A percentile compares a stretch with the other conserved stretches of the same genome.
These are phyloP conservation scores for Aspergillus flavus DNA, from an alignment of 2,329 filamentous ascomycete species.

Conservation along the genomic window DNA sequence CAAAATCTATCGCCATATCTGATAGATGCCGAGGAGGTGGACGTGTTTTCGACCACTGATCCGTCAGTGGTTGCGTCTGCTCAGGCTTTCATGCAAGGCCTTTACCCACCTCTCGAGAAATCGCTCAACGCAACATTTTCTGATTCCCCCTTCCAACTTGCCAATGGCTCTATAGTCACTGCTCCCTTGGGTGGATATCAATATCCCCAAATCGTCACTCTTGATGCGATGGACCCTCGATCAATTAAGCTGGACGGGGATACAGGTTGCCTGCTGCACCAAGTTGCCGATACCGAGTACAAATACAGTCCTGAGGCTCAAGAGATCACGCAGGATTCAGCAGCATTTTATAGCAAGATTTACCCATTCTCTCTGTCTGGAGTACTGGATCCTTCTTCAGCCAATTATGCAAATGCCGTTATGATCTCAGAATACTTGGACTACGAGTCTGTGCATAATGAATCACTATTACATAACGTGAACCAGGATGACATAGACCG, in stretches of 20 bases:
- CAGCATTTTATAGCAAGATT: conserved; percentile 51
- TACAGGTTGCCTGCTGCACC: conserved; percentile 46
- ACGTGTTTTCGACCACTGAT: conserved; percentile 50
- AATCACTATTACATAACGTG: conserved; percentile 38
- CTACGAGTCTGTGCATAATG: conserved; percentile 58
- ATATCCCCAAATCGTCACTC: conserved; percentile 54
- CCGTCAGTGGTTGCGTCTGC: conserved; percentile 56
- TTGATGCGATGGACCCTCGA: conserved; percentile 50
- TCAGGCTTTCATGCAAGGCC: conserved; percentile 63
- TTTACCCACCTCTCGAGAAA: conserved; percentile 56
- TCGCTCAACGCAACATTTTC: conserved; percentile 35
- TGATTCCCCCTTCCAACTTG: conserved; percentile 43
- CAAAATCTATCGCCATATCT: conserved; percentile 48
- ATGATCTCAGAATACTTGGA: conserved; percentile 59
- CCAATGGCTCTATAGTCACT: conserved; percentile 52
- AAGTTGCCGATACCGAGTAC: conserved; percentile 44
- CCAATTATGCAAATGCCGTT: conserved; percentile 56
- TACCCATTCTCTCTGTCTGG: conserved; percentile 47
- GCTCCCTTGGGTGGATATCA: conserved; percentile 60
- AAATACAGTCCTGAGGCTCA: conserved; percentile 44
- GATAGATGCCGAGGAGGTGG: conserved; percentile 51
- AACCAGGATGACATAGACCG: conserved; percentile 33
- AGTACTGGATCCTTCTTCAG: conserved; percentile 41
- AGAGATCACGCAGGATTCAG: conserved; percentile 39
- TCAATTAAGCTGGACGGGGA: conserved; percentile 55